phyloP scores from a whole-genome alignment of 2,329 filamentous ascomycete species.

The Ophiostoma sp. region DNA sequence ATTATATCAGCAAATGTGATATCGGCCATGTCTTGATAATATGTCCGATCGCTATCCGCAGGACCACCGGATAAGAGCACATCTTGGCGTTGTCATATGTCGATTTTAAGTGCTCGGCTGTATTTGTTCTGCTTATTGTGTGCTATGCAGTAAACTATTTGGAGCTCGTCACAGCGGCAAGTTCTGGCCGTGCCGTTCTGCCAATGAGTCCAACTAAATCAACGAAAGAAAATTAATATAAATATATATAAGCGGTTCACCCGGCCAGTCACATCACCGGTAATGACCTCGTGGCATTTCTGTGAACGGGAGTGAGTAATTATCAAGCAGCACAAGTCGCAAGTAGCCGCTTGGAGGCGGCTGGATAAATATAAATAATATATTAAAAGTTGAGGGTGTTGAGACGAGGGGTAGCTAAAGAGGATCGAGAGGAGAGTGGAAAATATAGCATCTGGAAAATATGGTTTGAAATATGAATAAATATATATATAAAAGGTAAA shows the following conservation, averaged over 20 bases:
- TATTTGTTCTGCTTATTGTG: neutral
- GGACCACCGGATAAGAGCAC: neutral
- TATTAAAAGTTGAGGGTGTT: slow-evolving; percentile 11
- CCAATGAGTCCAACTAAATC: neutral
- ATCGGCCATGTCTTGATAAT: neutral
- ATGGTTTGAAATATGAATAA: no score
- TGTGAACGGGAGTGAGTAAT: neutral
- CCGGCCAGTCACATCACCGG: neutral
- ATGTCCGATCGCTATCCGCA: neutral
- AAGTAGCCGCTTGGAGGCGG: neutral
- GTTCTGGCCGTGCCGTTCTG: neutral
- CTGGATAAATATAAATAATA: neutral
- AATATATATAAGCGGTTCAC: neutral
- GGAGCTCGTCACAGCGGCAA: neutral
- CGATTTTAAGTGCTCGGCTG: neutral
- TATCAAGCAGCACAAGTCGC: neutral
- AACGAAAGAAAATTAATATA: neutral
- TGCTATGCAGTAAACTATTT: neutral
- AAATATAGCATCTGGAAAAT: neutral
- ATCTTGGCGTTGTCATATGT: neutral
- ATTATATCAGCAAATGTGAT: neutral
- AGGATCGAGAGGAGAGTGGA: neutral
- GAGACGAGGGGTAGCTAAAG: slow-evolving; percentile 8
- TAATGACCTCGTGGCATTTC: slow-evolving; percentile 1
- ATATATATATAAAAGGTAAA: neutral